Percentiles rank a stretch among this genome's conserved stretches.
These are phyloP conservation scores for Musa acuminata DNA, from an alignment of 176 grass and related monocot species.

Conservation along the genomic window DNA sequence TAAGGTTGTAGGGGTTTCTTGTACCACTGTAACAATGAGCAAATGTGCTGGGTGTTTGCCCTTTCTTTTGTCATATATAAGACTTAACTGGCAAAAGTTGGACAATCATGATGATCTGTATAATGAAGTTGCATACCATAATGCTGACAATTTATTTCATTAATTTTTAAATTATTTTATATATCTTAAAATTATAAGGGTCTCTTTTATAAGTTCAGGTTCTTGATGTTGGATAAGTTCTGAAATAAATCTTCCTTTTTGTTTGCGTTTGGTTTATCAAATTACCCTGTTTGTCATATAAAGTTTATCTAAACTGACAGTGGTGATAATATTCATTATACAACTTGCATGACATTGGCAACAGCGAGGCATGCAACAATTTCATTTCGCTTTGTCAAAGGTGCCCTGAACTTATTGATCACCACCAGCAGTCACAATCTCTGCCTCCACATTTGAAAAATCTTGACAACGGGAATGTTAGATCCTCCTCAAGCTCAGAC, in stretches of 20 bases:
- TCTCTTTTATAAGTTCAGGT: too few species aligned
- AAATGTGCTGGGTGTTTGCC: background rate
- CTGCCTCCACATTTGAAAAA: conserved; percentile 45
- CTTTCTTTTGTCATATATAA: background rate
- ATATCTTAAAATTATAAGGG: background rate
- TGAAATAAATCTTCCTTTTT: background rate
- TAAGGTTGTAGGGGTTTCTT: background rate
- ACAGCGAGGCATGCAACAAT: conserved; percentile 86
- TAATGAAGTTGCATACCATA: background rate
- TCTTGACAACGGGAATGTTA: conserved; percentile 48
- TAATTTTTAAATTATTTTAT: background rate
- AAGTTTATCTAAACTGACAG: background rate
- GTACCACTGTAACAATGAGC: background rate
- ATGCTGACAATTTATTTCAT: background rate
- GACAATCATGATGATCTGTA: background rate
- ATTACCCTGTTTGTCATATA: background rate
- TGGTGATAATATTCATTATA: background rate
- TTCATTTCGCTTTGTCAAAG: conserved; percentile 81
- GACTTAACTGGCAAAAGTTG: too few species aligned
- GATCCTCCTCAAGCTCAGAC: conserved; percentile 79
- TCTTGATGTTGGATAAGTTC: background rate
- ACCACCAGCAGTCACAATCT: conserved; percentile 25
- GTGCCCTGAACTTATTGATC: conserved; percentile 46
- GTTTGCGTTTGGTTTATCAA: background rate
- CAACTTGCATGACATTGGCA: background rate